Evolutionary conservation across 1,284 basidiomycete species (phyloP), one percentile per base, ranked within the genome.

Genomic region (Pascua guehoae): DNA sequence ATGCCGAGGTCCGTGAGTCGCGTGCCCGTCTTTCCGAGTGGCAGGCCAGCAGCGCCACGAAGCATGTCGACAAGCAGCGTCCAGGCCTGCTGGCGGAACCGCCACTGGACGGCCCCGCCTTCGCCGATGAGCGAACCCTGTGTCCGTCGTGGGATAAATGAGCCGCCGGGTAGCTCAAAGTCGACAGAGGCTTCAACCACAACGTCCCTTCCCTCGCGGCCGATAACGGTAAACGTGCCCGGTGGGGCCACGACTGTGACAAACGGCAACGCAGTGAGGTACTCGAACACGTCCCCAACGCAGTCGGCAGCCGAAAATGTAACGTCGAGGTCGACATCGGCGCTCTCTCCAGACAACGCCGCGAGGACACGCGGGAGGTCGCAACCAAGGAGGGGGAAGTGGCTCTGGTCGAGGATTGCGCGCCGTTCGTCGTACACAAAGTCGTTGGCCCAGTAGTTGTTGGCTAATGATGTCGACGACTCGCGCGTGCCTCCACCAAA

Each of bases 361-460:
- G 69, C 54, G 12, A 76, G 62, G 11, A 71, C n/a, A 8, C 49
- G 53, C 11, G 62, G 62, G 1, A 74, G 66, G 42, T 64, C 37
- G 2, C 56, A 50, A 2, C 67, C 61, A 7, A 71, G 57, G 15
- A 55, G 64, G 0, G 74, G 74, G 52, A 65, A 76, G 12, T 56
- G 60, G 18, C 69, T 64, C 16, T 66, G 52, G 47, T 70, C 67
- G 15, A 76, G 67, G 15, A 72, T 55, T 1, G 70, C 65, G 12
- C 68, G 67, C 12, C 74, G 69, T 41, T 63, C 60, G 5, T 66
- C 61, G 46, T 64, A 61, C 8, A 61, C 61, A 56, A 61, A 68
- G 57, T 76, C 74, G 41, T 61, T 64, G 11, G 59, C 53, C 74
- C 74, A 76, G 57, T 67, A 76, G 51, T 73, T 72, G n/a, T 63